phyloP scores from a whole-genome alignment of 2,329 filamentous ascomycete genomes.

The Curvularia verruculosa region DNA sequence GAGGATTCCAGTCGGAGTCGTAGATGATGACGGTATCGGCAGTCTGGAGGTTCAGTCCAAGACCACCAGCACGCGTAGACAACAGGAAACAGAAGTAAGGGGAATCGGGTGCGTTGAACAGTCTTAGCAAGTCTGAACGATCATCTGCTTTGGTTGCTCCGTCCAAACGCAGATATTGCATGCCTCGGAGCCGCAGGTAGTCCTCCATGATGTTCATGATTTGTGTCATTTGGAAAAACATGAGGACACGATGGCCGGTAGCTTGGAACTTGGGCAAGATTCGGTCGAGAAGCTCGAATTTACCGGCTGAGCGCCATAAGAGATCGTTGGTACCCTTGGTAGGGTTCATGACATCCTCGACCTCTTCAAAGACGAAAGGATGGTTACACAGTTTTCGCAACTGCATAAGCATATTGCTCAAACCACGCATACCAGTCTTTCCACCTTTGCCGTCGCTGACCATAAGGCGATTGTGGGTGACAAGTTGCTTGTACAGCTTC shows the following conservation, averaged over 20 bases:
- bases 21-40: slow-evolving; percentile 99
- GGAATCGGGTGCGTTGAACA: slow-evolving; percentile 89
- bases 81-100: slow-evolving; percentile 97
- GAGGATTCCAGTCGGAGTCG: slow-evolving; percentile 99
- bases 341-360: slow-evolving; percentile 98
- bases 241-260: slow-evolving; percentile 91
- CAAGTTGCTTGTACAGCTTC: slow-evolving; percentile 96
- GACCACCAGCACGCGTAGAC: slow-evolving; percentile 97
- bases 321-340: slow-evolving; percentile 86
- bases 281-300: slow-evolving; percentile 94
- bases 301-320: slow-evolving; percentile 93
- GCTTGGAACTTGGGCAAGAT: slow-evolving; percentile 91
- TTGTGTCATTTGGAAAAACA: slow-evolving; percentile 99
- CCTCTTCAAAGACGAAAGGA: slow-evolving; percentile 97
- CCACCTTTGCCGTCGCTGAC: slow-evolving; percentile 95
- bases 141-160: slow-evolving; percentile 98
- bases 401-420: slow-evolving; percentile 99
- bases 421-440: slow-evolving; percentile 88
- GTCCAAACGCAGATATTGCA: slow-evolving; percentile 89
- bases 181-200: slow-evolving; percentile 81
- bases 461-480: slow-evolving; percentile 91
- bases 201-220: slow-evolving; percentile 99
- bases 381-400: slow-evolving; percentile 98
- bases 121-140: slow-evolving; percentile 83
- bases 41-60: slow-evolving; percentile 95